Evolutionary conservation across 1,284 basidiomycete species (phyloP).

Genomic region (Trichosporon asahii): DNA sequence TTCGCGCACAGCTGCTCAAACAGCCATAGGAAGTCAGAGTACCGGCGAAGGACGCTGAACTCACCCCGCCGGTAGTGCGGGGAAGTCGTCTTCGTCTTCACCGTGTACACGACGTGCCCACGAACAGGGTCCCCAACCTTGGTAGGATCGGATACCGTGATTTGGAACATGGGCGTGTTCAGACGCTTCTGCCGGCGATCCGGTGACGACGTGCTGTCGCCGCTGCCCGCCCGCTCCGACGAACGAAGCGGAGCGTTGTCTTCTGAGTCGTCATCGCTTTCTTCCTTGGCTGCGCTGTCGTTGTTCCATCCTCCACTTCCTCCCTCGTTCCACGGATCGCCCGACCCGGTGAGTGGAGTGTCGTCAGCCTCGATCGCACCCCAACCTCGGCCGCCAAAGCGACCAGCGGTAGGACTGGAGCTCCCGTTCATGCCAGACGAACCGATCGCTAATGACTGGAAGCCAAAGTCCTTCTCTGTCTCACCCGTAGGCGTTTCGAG

Average conservation of each 20-base stretch:
- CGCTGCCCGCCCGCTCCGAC: background rate
- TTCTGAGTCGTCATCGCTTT: constrained; percentile 10
- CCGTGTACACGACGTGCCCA: constrained; percentile 90
- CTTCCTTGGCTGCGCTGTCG: constrained; percentile 18
- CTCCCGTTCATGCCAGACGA: constrained; percentile 17
- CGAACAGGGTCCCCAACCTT: constrained; percentile 88
- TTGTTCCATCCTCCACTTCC: constrained; percentile 25
- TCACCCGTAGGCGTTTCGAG: constrained; percentile 36
- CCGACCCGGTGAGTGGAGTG: constrained; percentile 9
- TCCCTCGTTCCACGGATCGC: constrained; percentile 16
- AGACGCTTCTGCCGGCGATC: constrained; percentile 22
- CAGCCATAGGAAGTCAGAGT: constrained; percentile 96
- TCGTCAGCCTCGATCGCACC: constrained; percentile 29
- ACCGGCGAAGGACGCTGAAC: constrained; percentile 88
- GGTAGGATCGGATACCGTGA: constrained; percentile 87
- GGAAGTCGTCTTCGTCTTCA: constrained; percentile 83
- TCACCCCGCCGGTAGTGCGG: constrained; percentile 72
- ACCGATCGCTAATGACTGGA: constrained; percentile 41
- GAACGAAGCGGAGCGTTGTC: background rate
- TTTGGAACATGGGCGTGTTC: constrained; percentile 57
- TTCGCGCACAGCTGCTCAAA: constrained; percentile 84
- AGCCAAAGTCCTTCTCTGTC: constrained; percentile 34
- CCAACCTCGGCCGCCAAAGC: constrained; percentile 17
- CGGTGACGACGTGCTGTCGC: constrained; percentile 12
- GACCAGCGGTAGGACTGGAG: constrained; percentile 2